Evolutionary conservation across 768 basidiomycete genomes (phyloP).

Genomic region (Calocybe indica): DNA sequence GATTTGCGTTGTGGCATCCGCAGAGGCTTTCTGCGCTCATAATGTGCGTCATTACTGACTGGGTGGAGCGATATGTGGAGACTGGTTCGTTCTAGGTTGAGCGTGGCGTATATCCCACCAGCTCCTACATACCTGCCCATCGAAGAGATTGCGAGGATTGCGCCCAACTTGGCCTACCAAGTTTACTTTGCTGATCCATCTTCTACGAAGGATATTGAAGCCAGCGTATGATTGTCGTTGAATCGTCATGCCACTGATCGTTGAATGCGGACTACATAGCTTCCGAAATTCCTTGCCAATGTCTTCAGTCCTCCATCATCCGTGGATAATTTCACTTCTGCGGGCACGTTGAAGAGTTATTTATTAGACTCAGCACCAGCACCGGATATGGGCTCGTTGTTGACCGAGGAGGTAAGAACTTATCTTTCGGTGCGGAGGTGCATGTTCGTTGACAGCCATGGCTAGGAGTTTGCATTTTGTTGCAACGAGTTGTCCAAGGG

Average conservation of each 20-base stretch:
- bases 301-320: slow-evolving; percentile 17
- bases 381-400: too few relatives aligned
- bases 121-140: slow-evolving; percentile 40
- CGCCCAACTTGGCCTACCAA: slow-evolving; percentile 64
- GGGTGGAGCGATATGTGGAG: not conserved
- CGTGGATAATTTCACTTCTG: slow-evolving; percentile 12
- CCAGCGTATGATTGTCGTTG: slow-evolving; percentile 33
- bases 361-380: too few relatives aligned
- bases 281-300: slow-evolving; percentile 29
- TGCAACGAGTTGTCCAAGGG: slow-evolving; percentile 36
- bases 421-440: too few relatives aligned
- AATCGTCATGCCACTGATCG: not conserved
- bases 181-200: slow-evolving; percentile 52
- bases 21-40: slow-evolving; percentile 51
- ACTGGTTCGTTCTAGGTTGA: slow-evolving; percentile 39
- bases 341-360: too few relatives aligned
- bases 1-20: slow-evolving; percentile 74
- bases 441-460: not conserved
- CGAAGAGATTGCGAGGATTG: slow-evolving; percentile 40
- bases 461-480: slow-evolving; percentile 55
- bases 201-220: slow-evolving; percentile 51
- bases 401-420: slow-evolving; percentile 19
- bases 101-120: slow-evolving; percentile 64
- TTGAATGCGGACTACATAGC: slow-evolving; percentile 17
- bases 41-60: slow-evolving; percentile 36